These are phyloP conservation scores for Seiridium cupressi DNA, from an alignment of 2,329 filamentous ascomycete genomes.

Conservation along the genomic window DNA sequence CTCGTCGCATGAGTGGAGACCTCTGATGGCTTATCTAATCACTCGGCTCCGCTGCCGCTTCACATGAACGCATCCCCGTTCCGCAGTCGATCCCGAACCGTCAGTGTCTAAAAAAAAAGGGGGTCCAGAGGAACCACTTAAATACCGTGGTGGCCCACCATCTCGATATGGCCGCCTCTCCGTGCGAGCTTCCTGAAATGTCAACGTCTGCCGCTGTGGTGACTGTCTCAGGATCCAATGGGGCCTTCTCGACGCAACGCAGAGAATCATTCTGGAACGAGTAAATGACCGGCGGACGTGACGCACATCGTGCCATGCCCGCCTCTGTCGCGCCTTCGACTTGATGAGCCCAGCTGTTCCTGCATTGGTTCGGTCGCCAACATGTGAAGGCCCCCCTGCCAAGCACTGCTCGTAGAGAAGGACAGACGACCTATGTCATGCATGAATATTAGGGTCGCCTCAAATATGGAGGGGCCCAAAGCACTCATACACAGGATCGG, in stretches of 20 bases:
- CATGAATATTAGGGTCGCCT: constrained; percentile 8
- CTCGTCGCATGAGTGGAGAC: neutral
- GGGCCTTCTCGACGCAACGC: neutral
- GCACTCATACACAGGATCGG: constrained; percentile 1
- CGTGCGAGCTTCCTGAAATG: constrained; percentile 5
- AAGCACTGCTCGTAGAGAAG: neutral
- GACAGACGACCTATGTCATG: neutral
- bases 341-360: neutral
- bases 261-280: neutral
- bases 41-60: neutral
- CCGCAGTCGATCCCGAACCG: neutral
- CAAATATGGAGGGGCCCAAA: neutral
- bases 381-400: neutral
- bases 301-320: neutral
- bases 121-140: neutral
- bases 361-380: neutral
- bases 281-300: neutral
- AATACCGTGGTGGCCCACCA: neutral
- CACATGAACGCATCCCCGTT: constrained; percentile 1
- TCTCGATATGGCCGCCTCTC: neutral
- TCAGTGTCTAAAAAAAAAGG: neutral
- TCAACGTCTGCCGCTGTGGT: neutral
- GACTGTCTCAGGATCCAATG: neutral
- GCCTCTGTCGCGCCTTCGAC: neutral
- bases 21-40: constrained; percentile 5